A percentile compares a stretch with the other conserved stretches of the same genome.
These are phyloP conservation scores for Pelargonium myrrhifolium DNA, from an alignment of 441 rosid genomes.

Conservation along the genomic window DNA sequence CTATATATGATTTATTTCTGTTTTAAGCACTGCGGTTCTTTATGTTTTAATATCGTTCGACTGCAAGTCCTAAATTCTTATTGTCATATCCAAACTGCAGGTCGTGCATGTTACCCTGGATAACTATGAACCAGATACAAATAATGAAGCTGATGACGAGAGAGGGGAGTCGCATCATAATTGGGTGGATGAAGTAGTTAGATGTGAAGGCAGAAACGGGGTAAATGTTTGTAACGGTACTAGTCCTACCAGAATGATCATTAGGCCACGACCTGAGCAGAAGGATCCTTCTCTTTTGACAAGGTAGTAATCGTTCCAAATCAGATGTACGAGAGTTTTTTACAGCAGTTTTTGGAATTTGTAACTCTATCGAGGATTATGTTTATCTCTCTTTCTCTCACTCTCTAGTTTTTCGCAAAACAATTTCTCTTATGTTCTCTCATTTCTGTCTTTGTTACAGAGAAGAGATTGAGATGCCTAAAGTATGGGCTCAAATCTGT, in stretches of 20 bases:
- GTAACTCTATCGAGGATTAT: background rate
- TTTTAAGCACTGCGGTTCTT: background rate
- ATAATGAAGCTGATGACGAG: slow-evolving; percentile 38
- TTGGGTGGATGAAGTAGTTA: slow-evolving; percentile 96
- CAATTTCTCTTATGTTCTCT: background rate
- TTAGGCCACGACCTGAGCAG: slow-evolving; percentile 55
- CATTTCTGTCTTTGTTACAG: slow-evolving; percentile 29
- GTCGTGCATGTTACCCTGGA: slow-evolving; percentile 72
- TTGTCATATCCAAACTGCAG: slow-evolving; percentile 31
- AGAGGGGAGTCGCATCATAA: slow-evolving; percentile 65
- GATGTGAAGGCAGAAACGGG: slow-evolving; percentile 76
- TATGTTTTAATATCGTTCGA: background rate
- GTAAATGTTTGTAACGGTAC: slow-evolving; percentile 30
- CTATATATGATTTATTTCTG: background rate
- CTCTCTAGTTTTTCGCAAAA: background rate
- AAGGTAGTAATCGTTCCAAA: slow-evolving; percentile 36
- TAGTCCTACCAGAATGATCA: slow-evolving; percentile 46
- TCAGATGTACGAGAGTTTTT: background rate
- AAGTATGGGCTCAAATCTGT: slow-evolving; percentile 91
- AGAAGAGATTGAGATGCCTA: slow-evolving; percentile 80
- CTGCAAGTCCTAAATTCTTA: slow-evolving; percentile 2
- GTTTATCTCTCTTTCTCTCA: background rate
- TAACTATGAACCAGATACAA: slow-evolving; percentile 57
- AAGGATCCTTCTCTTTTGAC: slow-evolving; percentile 81
- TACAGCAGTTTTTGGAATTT: background rate